Base-by-base conservation (phyloP, 371 early-diverging fungal species). In the Actinomortierella ambigua region DNA sequence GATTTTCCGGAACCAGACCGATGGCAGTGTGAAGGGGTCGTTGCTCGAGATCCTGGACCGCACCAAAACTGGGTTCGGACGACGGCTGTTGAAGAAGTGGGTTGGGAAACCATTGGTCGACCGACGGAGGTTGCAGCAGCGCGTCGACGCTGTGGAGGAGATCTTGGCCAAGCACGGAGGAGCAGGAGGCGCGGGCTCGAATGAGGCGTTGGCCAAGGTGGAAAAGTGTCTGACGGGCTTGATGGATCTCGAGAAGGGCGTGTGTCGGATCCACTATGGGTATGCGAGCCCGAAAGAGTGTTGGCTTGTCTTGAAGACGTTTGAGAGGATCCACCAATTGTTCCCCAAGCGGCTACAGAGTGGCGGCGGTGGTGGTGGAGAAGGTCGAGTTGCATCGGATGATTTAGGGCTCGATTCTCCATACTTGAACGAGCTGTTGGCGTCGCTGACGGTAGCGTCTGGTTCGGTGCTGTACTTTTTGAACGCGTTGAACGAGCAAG, bases 81-180 rank as follows among this genome's bases (percentile, higher is more conserved):
- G 83, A 39, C 77, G 96, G 26, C 58, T 93, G 57, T 77, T 97
- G 48, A 85, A 86, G 43, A 87, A 87, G 61, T 95, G 94, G 95
- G 75, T 94, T 3, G 88, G 89, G 0, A 79, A 86, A 50, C 97
- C 97, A 0, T 77, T 90, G 15, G 68, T 86, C 6, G 73, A 88
- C 51, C 29, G 61, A 47, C 81, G 82, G 6, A 66, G 75, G 41
- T 82, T 97, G 49, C 75, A 85, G 49, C 82, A 88, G 52, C 89
- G 98, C 20, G 78, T 86, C 3, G 77, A 82, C 46, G 88, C 93
- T 6, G 84, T 90, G 3, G 88, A 90, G 56, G 88, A 87, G 55
- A 66, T 95, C 2, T 68, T 85, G 24, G 53, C 53, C 1, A 69
- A 71, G 11, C 41, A 63, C 0, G 11, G 34, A 34, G 34, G 34